Evolutionary conservation across 2,329 filamentous ascomycete species (phyloP).

Genomic region (Colletotrichum filicis): DNA sequence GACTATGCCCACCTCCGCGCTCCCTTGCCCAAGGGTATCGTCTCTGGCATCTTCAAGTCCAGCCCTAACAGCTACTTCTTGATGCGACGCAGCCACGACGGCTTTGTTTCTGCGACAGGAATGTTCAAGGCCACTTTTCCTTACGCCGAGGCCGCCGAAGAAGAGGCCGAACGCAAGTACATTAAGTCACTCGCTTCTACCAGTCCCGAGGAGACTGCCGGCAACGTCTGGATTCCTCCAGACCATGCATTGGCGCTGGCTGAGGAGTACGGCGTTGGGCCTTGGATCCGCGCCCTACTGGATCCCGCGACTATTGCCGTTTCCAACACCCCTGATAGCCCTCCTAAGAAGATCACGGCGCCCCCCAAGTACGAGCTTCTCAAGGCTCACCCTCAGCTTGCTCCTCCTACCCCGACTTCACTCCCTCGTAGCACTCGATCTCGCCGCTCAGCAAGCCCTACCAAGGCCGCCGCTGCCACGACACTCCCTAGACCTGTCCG

Average conservation of each 20-base stretch:
- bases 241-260: conserved; percentile 83
- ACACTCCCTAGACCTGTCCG: conserved; percentile 39
- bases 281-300: conserved; percentile 93
- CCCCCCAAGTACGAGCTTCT: conserved; percentile 82
- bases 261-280: conserved; percentile 84
- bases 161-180: conserved; percentile 81
- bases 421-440: conserved; percentile 58
- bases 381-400: conserved; percentile 53
- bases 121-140: conserved; percentile 95
- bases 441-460: conserved; percentile 68
- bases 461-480: conserved; percentile 50
- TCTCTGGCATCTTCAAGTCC: conserved; percentile 91
- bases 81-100: conserved; percentile 90
- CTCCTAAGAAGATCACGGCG: conserved; percentile 80
- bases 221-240: conserved; percentile 95
- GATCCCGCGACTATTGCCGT: conserved; percentile 82
- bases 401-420: conserved; percentile 60
- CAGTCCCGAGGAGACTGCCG: conserved; percentile 91
- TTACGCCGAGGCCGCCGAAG: conserved; percentile 77
- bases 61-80: conserved; percentile 95
- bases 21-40: conserved; percentile 89
- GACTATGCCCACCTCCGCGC: conserved; percentile 97
- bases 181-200: conserved; percentile 86
- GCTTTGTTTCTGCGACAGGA: conserved; percentile 85
- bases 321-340: conserved; percentile 69